These are phyloP conservation scores for Sechiopsis laciniata DNA, from an alignment of 306 rosid genomes.

Conservation along the genomic window DNA sequence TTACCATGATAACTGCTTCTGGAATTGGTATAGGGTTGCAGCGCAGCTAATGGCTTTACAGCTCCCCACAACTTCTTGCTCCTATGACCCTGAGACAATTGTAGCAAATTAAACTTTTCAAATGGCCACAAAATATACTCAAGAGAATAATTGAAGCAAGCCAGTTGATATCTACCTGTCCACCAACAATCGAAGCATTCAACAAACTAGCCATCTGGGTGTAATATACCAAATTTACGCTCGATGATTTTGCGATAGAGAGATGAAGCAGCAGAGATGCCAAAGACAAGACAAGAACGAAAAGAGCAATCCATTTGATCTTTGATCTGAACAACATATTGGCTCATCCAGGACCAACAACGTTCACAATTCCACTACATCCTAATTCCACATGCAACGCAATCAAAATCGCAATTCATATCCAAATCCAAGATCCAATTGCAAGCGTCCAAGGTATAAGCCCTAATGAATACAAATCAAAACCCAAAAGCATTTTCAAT, in stretches of 20 bases:
- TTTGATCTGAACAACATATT: constrained; percentile 61
- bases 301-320: constrained; percentile 87
- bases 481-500: neutral
- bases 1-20: constrained; percentile 75
- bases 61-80: constrained; percentile 77
- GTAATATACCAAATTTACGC: constrained; percentile 55
- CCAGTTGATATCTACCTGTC: constrained; percentile 41
- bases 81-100: constrained; percentile 45
- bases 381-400: constrained; percentile 16
- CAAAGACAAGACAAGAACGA: constrained; percentile 65
- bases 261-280: constrained; percentile 71
- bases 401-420: neutral
- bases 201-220: constrained; percentile 42
- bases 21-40: constrained; percentile 75
- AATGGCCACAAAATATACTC: constrained; percentile 15
- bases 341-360: constrained; percentile 15
- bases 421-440: neutral
- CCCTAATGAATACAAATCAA: neutral
- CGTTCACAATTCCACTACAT: neutral
- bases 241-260: constrained; percentile 65
- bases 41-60: constrained; percentile 52
- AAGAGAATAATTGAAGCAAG: constrained; percentile 16
- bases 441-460: neutral
- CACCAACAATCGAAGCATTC: constrained; percentile 38
- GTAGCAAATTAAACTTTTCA: neutral